phyloP scores from a whole-genome alignment of 176 grass and related monocot species.

The Oryza glumipatula region DNA sequence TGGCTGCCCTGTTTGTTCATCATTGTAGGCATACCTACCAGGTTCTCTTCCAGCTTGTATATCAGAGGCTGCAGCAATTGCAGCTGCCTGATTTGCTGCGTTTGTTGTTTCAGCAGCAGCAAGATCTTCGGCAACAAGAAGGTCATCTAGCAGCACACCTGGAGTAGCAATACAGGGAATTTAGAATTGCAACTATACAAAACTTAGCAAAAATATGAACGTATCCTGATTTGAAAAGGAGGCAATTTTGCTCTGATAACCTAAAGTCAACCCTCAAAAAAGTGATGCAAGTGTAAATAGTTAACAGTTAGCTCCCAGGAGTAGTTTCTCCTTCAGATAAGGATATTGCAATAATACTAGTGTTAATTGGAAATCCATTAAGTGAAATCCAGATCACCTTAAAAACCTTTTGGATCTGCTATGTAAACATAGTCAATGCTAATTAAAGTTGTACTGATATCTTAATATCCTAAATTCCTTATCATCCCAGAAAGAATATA shows the following conservation, averaged over 20 bases:
- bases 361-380: constrained; percentile 11
- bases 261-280: constrained; percentile 13
- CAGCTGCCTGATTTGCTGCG: constrained; percentile 81
- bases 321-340: constrained; percentile 20
- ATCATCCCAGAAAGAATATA: not conserved
- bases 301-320: not conserved
- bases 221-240: not conserved
- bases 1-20: constrained; percentile 69
- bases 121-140: constrained; percentile 94
- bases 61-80: constrained; percentile 52
- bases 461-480: not conserved
- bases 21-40: constrained; percentile 60
- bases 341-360: not conserved
- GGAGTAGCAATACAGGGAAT: constrained; percentile 25
- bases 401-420: not conserved
- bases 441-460: constrained; percentile 1
- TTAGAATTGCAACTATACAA: constrained; percentile 12
- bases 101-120: constrained; percentile 90
- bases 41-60: constrained; percentile 65
- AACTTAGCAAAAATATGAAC: constrained; percentile 5
- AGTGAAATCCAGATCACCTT: not conserved
- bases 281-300: not conserved
- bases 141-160: constrained; percentile 95
- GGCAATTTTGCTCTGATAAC: not conserved
- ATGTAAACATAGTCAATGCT: constrained; percentile 9